Conservation (phyloP, 1,139 yeast genomes). For the Kodamaea arcana region DNA sequence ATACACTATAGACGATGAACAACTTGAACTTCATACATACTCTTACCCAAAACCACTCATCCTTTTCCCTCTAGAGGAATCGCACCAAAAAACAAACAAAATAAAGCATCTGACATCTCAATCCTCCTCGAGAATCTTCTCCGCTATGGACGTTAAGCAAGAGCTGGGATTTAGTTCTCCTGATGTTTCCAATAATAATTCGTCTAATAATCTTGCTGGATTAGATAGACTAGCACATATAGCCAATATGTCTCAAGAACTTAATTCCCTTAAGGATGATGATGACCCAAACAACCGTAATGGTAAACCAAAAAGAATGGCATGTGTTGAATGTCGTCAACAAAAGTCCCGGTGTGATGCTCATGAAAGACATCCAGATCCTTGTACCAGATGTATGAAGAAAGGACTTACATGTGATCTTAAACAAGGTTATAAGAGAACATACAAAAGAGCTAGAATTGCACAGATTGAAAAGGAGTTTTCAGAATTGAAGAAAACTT, state of each 20-base stretch:
- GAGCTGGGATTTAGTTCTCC: not conserved
- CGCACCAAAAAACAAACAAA: no score
- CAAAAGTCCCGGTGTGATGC: conserved; percentile 92
- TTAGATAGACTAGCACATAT: conserved; percentile 43
- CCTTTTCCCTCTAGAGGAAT: no score
- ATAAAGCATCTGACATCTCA: no score
- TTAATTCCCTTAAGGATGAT: conserved; percentile 23
- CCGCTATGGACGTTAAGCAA: not conserved
- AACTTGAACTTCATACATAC: no score
- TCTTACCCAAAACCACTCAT: no score
- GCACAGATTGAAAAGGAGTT: conserved; percentile 83
- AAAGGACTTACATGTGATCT: conserved; percentile 67
- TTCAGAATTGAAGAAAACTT: conserved; percentile 56
- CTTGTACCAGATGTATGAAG: conserved; percentile 78
- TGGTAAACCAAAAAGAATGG: conserved; percentile 51
- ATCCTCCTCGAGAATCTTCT: no score
- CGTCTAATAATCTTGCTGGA: not conserved
- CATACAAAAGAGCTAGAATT: conserved; percentile 80
- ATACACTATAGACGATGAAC: no score
- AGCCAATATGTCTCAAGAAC: conserved; percentile 44
- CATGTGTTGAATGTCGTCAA: conserved; percentile 95
- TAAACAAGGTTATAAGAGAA: conserved; percentile 79
- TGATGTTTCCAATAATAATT: not conserved
- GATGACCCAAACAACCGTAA: conserved; percentile 2
- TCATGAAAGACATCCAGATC: conserved; percentile 66